A percentile compares a stretch with the other conserved stretches of the same genome.
Evolutionary conservation across 345 rosid genomes (phyloP).

Genomic region (Mallotus nudiflorus): DNA sequence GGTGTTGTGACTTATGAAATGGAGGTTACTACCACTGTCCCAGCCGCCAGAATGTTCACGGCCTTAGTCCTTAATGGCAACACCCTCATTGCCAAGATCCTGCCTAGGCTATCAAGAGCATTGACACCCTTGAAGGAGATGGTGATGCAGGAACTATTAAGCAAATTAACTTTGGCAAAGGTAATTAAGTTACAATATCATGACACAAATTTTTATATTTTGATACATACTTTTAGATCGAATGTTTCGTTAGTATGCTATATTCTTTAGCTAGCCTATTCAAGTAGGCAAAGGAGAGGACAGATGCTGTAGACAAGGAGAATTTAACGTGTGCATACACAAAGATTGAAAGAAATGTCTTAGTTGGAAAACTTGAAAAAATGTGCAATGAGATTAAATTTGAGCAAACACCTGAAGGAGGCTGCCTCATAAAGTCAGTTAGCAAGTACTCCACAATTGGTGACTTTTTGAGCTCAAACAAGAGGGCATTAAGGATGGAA

Average conservation of each 20-base stretch:
- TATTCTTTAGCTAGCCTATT: slow-evolving; percentile 27
- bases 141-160: slow-evolving; percentile 20
- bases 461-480: slow-evolving; percentile 14
- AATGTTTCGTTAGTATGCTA: too few species aligned
- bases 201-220: too few species aligned
- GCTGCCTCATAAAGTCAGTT: slow-evolving; percentile 35
- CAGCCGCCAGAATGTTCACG: slow-evolving; percentile 36
- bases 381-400: slow-evolving; percentile 37
- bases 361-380: slow-evolving; percentile 33
- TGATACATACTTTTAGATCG: too few species aligned
- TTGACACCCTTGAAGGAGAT: slow-evolving; percentile 36
- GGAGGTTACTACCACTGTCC: slow-evolving; percentile 26
- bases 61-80: slow-evolving; percentile 30
- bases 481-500: slow-evolving; percentile 18
- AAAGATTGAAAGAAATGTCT: slow-evolving; percentile 33
- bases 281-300: slow-evolving; percentile 35
- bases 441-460: slow-evolving; percentile 30
- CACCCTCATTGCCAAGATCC: slow-evolving; percentile 33
- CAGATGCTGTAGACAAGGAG: slow-evolving; percentile 46
- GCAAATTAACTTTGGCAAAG: slow-evolving; percentile 19
- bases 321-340: slow-evolving; percentile 29
- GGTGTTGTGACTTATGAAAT: slow-evolving; percentile 23
- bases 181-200: too few species aligned
- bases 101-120: slow-evolving; percentile 35
- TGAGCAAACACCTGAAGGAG: slow-evolving; percentile 31